Evolutionary conservation across 73 alveolate species (phyloP), one percentile per base, ranked within the genome.

Genomic region (Chromera velia): DNA sequence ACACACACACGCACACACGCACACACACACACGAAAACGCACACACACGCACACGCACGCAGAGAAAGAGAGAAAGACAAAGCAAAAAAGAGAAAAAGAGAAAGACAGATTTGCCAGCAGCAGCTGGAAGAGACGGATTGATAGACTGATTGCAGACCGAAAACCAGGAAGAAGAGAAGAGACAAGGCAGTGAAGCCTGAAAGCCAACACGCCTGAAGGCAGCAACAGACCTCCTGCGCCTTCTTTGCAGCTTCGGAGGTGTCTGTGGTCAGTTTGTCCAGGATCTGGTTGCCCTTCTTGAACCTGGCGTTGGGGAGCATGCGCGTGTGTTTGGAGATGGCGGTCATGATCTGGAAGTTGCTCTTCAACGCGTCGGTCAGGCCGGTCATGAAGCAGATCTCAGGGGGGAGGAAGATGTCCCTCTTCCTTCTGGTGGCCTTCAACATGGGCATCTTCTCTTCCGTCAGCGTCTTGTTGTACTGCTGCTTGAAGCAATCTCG

Each of bases 321-420:
- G 24, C 75, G 17, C n/a, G 18, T 72, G 19, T 13, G 27, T 30
- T 18, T 31, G 18, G 65, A 18, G 17, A 72, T 32, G 19, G 17
- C n/a, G 65, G 75, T 26, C 80, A 72, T 72, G 27, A 72, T 28
- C 18, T 30, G 31, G 13, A 22, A 22, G 40, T 72, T 28, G 19
- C 22, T 28, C 40, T 30, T 72, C 18, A 32, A n/a, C 22, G 13
- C n/a, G 27, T 72, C 80, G 17, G 80, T n/a, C 10, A 72, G 65
- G 13, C 80, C 80, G 13, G 80, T 72, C 80, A 72, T 33, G 22
- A 13, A 18, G 74, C 80, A 72, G 24, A 72, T 27, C 80, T 72
- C 80, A 28, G 80, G 80, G 27, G 40, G 28, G 10, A 72, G n/a
- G 24, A 33, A 33, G 13, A 72, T 26, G 31, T 72, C 80, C 13